A percentile compares a stretch with the other conserved stretches of the same genome.
Evolutionary conservation across 2,329 filamentous ascomycete species (phyloP).

Genomic region (Helminthosporium solani): DNA sequence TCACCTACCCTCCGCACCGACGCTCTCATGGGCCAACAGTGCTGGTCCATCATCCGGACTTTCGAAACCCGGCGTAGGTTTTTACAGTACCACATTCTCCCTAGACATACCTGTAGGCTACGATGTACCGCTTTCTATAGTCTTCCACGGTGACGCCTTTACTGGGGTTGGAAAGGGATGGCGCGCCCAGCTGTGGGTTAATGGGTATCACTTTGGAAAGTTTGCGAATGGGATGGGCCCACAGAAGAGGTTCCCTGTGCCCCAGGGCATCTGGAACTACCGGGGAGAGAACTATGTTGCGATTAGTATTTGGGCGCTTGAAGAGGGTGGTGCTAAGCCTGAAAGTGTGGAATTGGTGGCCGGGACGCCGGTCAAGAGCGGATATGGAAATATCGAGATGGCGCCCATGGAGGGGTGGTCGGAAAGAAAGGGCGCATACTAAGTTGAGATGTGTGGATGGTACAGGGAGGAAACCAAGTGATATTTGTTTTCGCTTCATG

Average conservation of each 20-base stretch:
- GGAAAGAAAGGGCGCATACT: constrained; percentile 18
- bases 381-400: constrained; percentile 15
- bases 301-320: constrained; percentile 66
- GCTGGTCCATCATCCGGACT: constrained; percentile 47
- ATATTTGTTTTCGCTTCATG: too few species aligned
- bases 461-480: too few species aligned
- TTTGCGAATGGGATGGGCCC: constrained; percentile 69
- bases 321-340: constrained; percentile 58
- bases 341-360: constrained; percentile 53
- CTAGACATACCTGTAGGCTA: constrained; percentile 56
- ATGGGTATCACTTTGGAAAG: constrained; percentile 71
- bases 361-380: constrained; percentile 46
- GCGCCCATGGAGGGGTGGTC: constrained; percentile 19
- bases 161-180: constrained; percentile 43
- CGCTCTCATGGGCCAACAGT: constrained; percentile 43
- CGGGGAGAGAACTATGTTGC: constrained; percentile 66
- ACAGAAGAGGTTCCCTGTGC: constrained; percentile 68
- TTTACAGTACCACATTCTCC: constrained; percentile 56
- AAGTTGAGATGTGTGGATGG: neutral
- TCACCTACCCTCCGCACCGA: constrained; percentile 52
- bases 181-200: constrained; percentile 66
- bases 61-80: constrained; percentile 53
- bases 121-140: constrained; percentile 62
- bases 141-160: constrained; percentile 50
- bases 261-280: constrained; percentile 70